A percentile compares a stretch with the other conserved stretches of the same genome.
These are phyloP conservation scores for Magnusiomyces tetraspermus DNA, from an alignment of 1,139 yeast genomes.

Conservation along the genomic window DNA sequence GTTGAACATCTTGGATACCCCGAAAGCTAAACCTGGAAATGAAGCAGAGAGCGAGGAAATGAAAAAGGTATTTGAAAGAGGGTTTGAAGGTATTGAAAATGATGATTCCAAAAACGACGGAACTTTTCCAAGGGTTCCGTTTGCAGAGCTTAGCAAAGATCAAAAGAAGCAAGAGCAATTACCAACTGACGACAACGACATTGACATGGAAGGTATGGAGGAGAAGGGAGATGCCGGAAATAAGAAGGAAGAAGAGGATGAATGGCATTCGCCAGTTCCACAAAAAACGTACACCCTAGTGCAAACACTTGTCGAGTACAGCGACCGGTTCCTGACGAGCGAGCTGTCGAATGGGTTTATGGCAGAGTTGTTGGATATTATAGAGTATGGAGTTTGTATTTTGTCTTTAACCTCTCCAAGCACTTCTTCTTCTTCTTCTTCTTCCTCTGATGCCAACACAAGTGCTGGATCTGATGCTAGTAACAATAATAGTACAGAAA, in stretches of 20 bases:
- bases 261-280: conserved; percentile 63
- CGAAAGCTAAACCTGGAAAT: conserved; percentile 1
- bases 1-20: conserved; percentile 16
- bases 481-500: conserved; percentile 26
- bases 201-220: conserved; percentile 10
- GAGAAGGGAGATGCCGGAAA: conserved; percentile 23
- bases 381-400: background rate
- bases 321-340: conserved; percentile 59
- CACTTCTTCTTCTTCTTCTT: conserved; percentile 53
- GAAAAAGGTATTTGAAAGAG: conserved; percentile 1
- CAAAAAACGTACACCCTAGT: conserved; percentile 46
- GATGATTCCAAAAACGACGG: conserved; percentile 38
- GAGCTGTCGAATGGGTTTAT: background rate
- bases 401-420: too few species aligned
- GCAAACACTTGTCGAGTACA: conserved; percentile 55
- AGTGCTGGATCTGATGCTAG: conserved; percentile 54
- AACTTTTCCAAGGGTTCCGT: conserved; percentile 7
- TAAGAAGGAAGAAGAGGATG: conserved; percentile 22
- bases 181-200: background rate
- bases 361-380: background rate
- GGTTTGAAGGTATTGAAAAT: conserved; percentile 24
- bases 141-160: conserved; percentile 17
- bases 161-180: background rate
- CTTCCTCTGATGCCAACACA: conserved; percentile 42
- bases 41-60: background rate